Percentiles rank a stretch among this genome's conserved stretches.
These are phyloP conservation scores for Colletotrichum sp. DNA, from an alignment of 2,329 filamentous ascomycete species.

Conservation along the genomic window DNA sequence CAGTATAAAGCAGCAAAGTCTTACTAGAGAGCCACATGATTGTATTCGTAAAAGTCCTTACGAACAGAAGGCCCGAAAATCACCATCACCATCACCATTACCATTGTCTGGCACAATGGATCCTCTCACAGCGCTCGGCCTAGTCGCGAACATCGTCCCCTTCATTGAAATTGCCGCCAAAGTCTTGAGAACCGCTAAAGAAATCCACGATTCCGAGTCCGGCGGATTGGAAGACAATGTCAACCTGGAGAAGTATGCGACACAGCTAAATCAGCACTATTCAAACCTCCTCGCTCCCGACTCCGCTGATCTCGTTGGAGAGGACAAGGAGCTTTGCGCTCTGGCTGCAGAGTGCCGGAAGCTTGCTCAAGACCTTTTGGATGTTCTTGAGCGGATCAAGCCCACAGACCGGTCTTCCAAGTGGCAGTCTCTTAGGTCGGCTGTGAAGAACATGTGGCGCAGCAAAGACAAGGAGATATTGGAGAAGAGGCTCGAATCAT, in stretches of 20 bases:
- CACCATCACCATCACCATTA: neutral
- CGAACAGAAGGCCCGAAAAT: fast-evolving
- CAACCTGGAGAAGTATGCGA: neutral
- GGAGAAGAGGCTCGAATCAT: neutral
- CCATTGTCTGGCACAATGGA: neutral
- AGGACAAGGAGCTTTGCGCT: neutral
- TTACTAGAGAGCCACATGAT: neutral
- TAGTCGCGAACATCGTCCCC: neutral
- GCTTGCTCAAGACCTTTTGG: neutral
- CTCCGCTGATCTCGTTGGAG: neutral
- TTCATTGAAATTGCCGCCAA: neutral
- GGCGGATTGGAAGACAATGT: neutral
- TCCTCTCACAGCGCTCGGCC: neutral
- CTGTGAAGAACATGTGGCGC: neutral
- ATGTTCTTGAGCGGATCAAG: neutral
- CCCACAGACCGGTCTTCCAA: neutral
- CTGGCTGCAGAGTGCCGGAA: neutral
- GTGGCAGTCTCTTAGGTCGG: neutral
- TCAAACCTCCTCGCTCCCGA: neutral
- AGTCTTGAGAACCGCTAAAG: neutral
- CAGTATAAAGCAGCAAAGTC: neutral
- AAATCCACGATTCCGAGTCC: neutral
- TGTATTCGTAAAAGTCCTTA: neutral
- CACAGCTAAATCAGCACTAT: neutral
- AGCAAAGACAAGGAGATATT: neutral